Base-by-base conservation (phyloP, 169 alveolate species). In the Cryptosporidium bovis region DNA sequence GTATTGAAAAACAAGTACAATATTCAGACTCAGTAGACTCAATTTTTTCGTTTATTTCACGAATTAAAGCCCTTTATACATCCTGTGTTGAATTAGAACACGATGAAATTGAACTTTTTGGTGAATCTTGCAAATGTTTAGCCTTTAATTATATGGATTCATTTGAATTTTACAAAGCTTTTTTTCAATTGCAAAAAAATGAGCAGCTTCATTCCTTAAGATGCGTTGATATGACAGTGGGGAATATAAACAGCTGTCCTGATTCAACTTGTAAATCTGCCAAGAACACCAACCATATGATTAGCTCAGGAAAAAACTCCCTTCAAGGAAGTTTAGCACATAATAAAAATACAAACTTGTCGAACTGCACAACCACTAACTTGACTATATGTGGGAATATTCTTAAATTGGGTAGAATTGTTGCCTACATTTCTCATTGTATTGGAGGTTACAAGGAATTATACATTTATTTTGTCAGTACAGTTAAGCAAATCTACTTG, bases 361-460 rank as follows among this genome's bases (percentile, higher is more conserved):
- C 8, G 18, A 50, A 50, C 44, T n/a, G 12, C 24, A 12, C 58
- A n/a, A 46, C 29, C 48, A 34, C 48, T 40, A 60, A 40, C 20
- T 20, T 44, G 15, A 62, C 60, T 20, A 56, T 77, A 44, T 77
- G 87, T 77, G 87, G 87, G 4, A 60, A 77, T 51, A 77, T 77
- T 3, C 44, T 77, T 27, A 62, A 66, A 16, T 36, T 62, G 10
- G 87, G 87, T 4, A 56, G 87, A 60, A 60, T 77, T 0, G 64
- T 77, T 58, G 87, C 87, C 40, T 77, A 77, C 64, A 77, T 77
- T 60, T 56, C 87, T 44, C 40, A 77, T 62, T 77, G 87, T 34
- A 77, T 77, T 77, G 87, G 87, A 1, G 40, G 56, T 48, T 77
- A 77, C 46, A 62, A 15, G 48, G 87, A 77, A 12, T 51, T 77